These are phyloP conservation scores for Suillus lakei DNA, from an alignment of 768 basidiomycete species.

Conservation along the genomic window DNA sequence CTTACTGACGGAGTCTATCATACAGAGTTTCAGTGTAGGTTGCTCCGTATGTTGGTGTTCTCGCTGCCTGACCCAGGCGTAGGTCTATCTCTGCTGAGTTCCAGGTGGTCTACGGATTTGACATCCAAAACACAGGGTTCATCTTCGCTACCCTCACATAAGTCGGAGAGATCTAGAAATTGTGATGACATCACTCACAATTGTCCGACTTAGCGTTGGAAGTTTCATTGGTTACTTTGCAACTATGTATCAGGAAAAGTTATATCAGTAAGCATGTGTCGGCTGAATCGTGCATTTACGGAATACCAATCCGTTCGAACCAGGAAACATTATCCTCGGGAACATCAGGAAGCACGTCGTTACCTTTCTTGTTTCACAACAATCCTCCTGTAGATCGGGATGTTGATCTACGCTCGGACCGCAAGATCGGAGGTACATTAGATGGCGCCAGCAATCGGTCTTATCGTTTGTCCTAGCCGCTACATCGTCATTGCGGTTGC, in stretches of 20 bases:
- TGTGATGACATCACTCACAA: neutral
- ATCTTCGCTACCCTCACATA: constrained; percentile 59
- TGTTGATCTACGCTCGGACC: constrained; percentile 75
- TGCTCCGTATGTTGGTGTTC: neutral
- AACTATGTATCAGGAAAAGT: constrained; percentile 47
- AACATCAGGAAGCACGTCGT: constrained; percentile 56
- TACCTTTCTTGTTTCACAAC: constrained; percentile 57
- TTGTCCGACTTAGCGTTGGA: constrained; percentile 47
- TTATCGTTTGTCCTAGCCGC: constrained; percentile 3
- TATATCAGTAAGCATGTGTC: constrained; percentile 44
- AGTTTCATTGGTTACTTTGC: constrained; percentile 45
- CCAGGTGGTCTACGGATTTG: constrained; percentile 57
- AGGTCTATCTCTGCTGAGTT: constrained; percentile 61
- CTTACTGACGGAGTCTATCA: constrained; percentile 58
- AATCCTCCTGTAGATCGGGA: constrained; percentile 53
- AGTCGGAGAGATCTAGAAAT: constrained; percentile 17
- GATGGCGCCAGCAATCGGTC: constrained; percentile 41
- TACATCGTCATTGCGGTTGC: neutral
- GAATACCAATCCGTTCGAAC: constrained; percentile 6
- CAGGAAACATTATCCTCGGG: constrained; percentile 21
- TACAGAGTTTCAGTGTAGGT: constrained; percentile 65
- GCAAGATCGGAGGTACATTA: constrained; percentile 56
- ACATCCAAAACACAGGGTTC: constrained; percentile 58
- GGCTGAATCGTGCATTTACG: too few species aligned
- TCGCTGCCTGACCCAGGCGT: neutral